Evolutionary conservation across 441 rosid genomes (phyloP).

Genomic region (Erodium moschatum): DNA sequence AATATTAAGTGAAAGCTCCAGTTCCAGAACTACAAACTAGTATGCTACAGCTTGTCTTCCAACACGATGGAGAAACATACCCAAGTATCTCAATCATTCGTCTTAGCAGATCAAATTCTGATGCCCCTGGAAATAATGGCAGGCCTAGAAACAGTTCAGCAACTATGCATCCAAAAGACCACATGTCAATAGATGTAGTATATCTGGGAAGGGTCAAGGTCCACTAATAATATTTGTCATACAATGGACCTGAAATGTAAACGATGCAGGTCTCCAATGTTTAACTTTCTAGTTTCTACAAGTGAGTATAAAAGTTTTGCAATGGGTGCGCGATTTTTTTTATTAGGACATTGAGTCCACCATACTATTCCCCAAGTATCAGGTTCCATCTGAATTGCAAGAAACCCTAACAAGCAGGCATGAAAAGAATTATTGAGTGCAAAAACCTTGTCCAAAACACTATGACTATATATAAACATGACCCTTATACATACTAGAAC

Average conservation of each 20-base stretch:
- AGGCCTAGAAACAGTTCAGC: slow-evolving; percentile 96
- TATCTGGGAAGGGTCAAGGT: slow-evolving; percentile 68
- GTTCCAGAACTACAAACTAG: slow-evolving; percentile 10
- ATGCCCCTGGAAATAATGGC: slow-evolving; percentile 97
- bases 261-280: too few relatives aligned
- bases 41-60: slow-evolving; percentile 2
- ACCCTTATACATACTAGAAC: not conserved
- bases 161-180: slow-evolving; percentile 99
- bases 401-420: too few relatives aligned
- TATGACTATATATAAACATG: not conserved
- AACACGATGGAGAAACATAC: slow-evolving; percentile 36
- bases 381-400: too few relatives aligned
- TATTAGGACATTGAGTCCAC: too few relatives aligned
- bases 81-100: slow-evolving; percentile 93
- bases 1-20: not conserved
- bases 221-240: slow-evolving; percentile 1
- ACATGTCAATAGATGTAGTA: slow-evolving; percentile 96
- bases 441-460: slow-evolving; percentile 1
- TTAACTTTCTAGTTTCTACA: not conserved
- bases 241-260: not conserved
- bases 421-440: too few relatives aligned
- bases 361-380: too few relatives aligned
- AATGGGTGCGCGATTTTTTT: too few relatives aligned
- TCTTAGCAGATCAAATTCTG: slow-evolving; percentile 92
- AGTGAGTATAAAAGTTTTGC: too few relatives aligned